A percentile compares a stretch with the other conserved stretches of the same genome.
phyloP scores from a whole-genome alignment of 2,329 filamentous ascomycete genomes.

The Fusarium chlamydosporum region DNA sequence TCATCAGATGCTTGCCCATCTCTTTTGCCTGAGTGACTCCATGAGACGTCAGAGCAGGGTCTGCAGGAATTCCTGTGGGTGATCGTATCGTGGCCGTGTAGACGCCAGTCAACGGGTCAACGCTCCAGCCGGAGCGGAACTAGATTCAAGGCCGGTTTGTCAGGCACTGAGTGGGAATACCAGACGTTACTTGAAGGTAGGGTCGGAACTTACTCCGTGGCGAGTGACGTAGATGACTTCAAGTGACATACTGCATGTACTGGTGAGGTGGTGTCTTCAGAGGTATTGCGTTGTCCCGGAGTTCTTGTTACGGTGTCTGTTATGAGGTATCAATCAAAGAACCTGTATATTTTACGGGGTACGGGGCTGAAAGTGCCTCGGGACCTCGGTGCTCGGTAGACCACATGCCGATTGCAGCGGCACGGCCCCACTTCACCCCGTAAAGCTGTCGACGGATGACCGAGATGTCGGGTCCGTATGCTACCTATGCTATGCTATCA shows the following conservation, averaged over 20 bases:
- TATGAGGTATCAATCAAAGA: neutral
- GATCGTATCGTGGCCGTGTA: conserved; percentile 82
- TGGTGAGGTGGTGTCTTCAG: neutral
- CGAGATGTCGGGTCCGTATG: conserved; percentile 17
- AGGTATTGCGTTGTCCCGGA: neutral
- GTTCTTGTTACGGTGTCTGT: conserved; percentile 3
- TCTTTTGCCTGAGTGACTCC: conserved; percentile 87
- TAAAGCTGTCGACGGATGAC: conserved; percentile 1
- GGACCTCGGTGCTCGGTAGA: conserved; percentile 40
- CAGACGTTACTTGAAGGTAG: conserved; percentile 7
- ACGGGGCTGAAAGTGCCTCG: conserved; percentile 22
- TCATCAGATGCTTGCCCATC: conserved; percentile 75
- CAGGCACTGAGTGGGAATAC: conserved; percentile 26
- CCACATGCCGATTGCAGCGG: conserved; percentile 29
- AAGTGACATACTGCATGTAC: conserved; percentile 67
- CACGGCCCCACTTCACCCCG: conserved; percentile 35
- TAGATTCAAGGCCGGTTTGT: conserved; percentile 56
- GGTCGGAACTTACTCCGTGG: conserved; percentile 74
- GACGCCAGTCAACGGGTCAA: conserved; percentile 82
- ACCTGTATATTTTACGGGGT: conserved; percentile 4
- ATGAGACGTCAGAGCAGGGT: conserved; percentile 88
- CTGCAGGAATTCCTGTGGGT: conserved; percentile 88
- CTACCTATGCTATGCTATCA: neutral
- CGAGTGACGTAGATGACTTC: conserved; percentile 81
- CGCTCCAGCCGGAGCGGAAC: conserved; percentile 93